Conservation (phyloP, 2,329 filamentous ascomycete species). For the Hypoxylon sp. region DNA sequence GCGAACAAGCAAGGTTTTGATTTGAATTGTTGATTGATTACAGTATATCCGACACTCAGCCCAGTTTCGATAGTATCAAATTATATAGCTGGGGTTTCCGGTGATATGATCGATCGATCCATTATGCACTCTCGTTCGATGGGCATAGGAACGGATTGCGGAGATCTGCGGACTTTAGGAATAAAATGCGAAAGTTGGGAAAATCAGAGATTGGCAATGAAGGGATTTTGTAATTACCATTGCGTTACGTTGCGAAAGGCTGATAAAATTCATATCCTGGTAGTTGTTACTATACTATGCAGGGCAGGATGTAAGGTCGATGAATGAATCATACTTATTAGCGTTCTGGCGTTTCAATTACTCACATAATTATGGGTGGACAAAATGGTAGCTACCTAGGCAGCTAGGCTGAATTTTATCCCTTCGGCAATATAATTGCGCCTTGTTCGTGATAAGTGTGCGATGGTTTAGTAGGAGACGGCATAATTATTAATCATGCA, state of each 20-base stretch:
- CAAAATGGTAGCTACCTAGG: neutral
- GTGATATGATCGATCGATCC: conserved; percentile 23
- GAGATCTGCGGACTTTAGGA: conserved; percentile 26
- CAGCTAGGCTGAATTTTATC: conserved; percentile 14
- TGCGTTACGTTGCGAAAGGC: conserved; percentile 7
- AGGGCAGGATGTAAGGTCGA: neutral
- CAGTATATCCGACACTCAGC: no score
- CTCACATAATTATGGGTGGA: no score
- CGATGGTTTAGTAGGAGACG: conserved; percentile 1
- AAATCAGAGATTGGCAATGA: conserved; percentile 17
- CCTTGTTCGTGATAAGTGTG: conserved; percentile 6
- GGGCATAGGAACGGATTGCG: conserved; percentile 3
- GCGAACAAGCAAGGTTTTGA: no score
- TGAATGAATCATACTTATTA: conserved; percentile 23
- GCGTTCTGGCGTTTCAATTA: no score
- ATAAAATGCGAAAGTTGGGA: no score
- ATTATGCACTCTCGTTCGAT: conserved; percentile 14
- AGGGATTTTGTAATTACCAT: neutral
- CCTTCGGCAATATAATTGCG: conserved; percentile 32
- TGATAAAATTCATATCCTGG: conserved; percentile 8
- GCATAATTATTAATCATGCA: conserved; percentile 36
- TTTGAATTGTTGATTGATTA: no score
- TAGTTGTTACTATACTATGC: no score
- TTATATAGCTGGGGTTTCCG: conserved; percentile 13
- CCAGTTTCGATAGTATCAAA: no score